Base-by-base conservation (phyloP, 495 filamentous ascomycete species). In the Lasiosphaeriaceae sp. region DNA sequence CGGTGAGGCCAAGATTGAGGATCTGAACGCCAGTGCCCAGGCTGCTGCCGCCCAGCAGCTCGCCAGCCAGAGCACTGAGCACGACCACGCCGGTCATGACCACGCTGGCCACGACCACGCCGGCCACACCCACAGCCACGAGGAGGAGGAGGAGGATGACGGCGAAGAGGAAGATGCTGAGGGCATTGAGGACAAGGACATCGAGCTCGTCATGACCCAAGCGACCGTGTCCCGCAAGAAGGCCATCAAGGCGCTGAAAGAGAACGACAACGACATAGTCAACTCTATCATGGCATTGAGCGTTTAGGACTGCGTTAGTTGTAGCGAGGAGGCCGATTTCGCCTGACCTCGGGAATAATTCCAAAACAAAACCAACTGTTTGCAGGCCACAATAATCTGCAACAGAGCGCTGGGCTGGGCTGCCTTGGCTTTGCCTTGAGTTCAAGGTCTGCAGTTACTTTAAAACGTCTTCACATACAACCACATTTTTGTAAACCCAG, bases 211-310 rank as follows among this genome's bases (percentile, higher is more conserved):
- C 71, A 97, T 97, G 92, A 90, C 90, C 59, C 90, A 98, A 80
- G 94, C 94, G 57, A 94, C 80, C 67, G 94, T 99, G 54, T 94
- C 89, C 58, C 80, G 94, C 69, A 97, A 95, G 82, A 97, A 97
- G 84, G 94, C 94, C 54, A 86, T 97, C 80, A 97, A 96, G 78
- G 95, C 95, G 26, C 80, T 99, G 58, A 93, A 94, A 80, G 91
- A 97, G 82, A 97, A 99, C 74, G 91, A 97, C 77, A 96, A 97
- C 67, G 95, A 99, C 74, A 97, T 99, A 78, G 95, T 99, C 77
- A 97, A 97, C 84, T 96, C 93, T 56, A 98, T 98, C 79, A 98
- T 98, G 94, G 91, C 93, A 63, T 81, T 98, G 74, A 96, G 92
- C 80, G 88, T 96, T 88, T 98, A 84, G 81, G 62, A 11, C 26